These are phyloP conservation scores for Trametopsis cervina DNA, from an alignment of 768 basidiomycete species.

Conservation along the genomic window DNA sequence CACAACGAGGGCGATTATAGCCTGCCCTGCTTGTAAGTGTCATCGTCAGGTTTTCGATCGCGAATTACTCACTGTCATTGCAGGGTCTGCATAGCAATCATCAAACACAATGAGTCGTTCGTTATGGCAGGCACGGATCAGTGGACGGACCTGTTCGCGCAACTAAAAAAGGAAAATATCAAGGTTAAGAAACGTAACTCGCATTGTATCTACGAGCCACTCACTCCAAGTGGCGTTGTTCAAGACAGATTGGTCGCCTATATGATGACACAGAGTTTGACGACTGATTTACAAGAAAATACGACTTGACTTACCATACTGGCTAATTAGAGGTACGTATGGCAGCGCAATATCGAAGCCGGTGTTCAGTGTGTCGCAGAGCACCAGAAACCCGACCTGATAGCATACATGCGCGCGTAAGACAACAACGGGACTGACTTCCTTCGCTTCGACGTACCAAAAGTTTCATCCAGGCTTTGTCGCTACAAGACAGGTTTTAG, in stretches of 20 bases:
- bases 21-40: not conserved
- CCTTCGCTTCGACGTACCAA: conserved; percentile 12
- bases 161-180: not conserved
- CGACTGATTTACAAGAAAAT: no score
- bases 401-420: not conserved
- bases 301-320: conserved; percentile 37
- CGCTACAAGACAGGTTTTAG: conserved; percentile 9
- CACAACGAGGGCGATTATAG: not conserved
- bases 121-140: conserved; percentile 7
- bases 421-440: not conserved
- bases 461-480: conserved; percentile 15
- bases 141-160: conserved; percentile 2
- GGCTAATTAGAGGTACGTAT: conserved; percentile 26
- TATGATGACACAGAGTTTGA: conserved; percentile 5
- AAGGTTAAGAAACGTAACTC: no score
- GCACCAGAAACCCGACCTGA: conserved; percentile 15
- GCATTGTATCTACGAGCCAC: no score
- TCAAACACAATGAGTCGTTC: no score
- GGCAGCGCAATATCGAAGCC: conserved; percentile 17
- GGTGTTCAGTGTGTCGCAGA: conserved; percentile 17
- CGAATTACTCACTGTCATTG: conserved; percentile 11
- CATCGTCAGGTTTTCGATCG: no score
- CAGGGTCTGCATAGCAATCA: no score
- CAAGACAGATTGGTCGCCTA: no score
- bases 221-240: conserved; percentile 9